Conservation (phyloP, 169 alveolate genomes). For the Theileria parva region DNA sequence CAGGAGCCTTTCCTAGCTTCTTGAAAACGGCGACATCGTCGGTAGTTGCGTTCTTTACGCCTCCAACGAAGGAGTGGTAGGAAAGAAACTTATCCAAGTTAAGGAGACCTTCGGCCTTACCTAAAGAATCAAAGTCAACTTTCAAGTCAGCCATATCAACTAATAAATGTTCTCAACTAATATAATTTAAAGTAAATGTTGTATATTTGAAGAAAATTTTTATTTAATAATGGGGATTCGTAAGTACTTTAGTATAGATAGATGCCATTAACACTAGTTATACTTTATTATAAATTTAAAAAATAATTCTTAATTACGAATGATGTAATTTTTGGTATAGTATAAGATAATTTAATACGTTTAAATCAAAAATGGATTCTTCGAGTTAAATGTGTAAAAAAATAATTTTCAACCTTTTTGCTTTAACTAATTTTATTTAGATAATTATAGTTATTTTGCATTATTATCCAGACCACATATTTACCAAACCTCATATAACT, state of each 20-base stretch:
- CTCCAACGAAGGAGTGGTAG: slow-evolving; percentile 66
- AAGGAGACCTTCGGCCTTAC: slow-evolving; percentile 39
- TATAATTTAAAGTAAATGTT: slow-evolving; percentile 1
- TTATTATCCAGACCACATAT: neutral
- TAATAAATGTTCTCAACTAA: neutral
- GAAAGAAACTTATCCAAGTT: slow-evolving; percentile 53
- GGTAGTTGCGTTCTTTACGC: slow-evolving; percentile 52
- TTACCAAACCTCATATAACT: neutral
- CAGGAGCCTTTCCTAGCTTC: slow-evolving; percentile 65
- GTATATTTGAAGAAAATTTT: neutral
- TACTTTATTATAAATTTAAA: too few species aligned
- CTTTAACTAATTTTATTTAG: neutral
- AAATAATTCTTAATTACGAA: too few species aligned
- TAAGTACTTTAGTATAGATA: neutral
- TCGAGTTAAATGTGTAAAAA: neutral
- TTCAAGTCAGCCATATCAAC: slow-evolving; percentile 51
- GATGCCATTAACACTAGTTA: neutral
- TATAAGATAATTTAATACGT: neutral
- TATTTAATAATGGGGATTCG: slow-evolving; percentile 3
- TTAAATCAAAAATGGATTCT: neutral
- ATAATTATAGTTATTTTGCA: neutral
- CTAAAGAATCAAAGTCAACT: slow-evolving; percentile 36
- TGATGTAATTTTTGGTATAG: neutral
- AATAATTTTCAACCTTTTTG: neutral
- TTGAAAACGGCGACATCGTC: slow-evolving; percentile 64